Conservation (phyloP, 257 asterid species). For the Ophiorrhiza pumila region DNA sequence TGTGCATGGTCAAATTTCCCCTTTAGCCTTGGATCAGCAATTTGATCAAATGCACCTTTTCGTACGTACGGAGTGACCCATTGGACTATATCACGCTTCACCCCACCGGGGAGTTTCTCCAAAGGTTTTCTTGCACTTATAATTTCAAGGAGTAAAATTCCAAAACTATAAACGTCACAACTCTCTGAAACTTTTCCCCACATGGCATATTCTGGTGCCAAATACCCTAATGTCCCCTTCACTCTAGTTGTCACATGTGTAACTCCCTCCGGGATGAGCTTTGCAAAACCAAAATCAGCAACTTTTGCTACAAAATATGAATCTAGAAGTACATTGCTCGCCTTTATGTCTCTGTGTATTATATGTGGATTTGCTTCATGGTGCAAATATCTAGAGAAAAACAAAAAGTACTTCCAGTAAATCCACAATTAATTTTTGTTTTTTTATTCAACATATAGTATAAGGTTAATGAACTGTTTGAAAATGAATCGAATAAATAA, state of each 20-base stretch:
- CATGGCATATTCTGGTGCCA: slow-evolving; percentile 85
- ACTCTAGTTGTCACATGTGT: slow-evolving; percentile 70
- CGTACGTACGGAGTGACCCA: slow-evolving; percentile 60
- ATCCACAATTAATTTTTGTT: too few species aligned
- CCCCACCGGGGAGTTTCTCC: slow-evolving; percentile 58
- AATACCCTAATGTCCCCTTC: slow-evolving; percentile 74
- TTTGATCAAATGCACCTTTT: slow-evolving; percentile 49
- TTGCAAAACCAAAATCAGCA: slow-evolving; percentile 83
- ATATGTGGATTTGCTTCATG: slow-evolving; percentile 79
- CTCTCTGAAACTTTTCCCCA: slow-evolving; percentile 82
- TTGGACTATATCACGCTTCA: slow-evolving; percentile 70
- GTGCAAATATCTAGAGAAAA: slow-evolving; percentile 54
- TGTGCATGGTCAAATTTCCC: slow-evolving; percentile 41
- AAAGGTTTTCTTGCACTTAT: slow-evolving; percentile 60
- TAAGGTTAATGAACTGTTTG: too few species aligned
- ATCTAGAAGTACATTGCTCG: slow-evolving; percentile 74
- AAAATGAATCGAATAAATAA: too few species aligned
- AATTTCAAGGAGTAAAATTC: slow-evolving; percentile 65
- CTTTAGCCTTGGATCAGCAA: slow-evolving; percentile 63
- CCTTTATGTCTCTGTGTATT: slow-evolving; percentile 79
- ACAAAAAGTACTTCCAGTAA: neutral
- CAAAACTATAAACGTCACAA: slow-evolving; percentile 78
- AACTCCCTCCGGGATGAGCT: slow-evolving; percentile 69
- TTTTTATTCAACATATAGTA: too few species aligned
- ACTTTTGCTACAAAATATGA: slow-evolving; percentile 61